Evolutionary conservation across 805 yeast species (phyloP).

Genomic region (Ascoidea tarda): DNA sequence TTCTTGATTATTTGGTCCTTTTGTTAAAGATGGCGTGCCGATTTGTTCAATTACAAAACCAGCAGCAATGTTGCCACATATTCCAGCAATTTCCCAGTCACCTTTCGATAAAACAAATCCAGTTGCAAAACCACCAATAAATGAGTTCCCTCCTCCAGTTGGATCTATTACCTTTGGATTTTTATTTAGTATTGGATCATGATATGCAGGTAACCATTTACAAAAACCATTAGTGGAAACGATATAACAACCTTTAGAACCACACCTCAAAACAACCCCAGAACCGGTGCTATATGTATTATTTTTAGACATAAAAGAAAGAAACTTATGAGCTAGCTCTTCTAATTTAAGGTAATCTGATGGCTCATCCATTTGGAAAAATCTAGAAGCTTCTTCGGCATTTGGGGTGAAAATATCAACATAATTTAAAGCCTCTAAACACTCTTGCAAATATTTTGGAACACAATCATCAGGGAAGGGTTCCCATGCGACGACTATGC

Average conservation of each 20-base stretch:
- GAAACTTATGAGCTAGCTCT: constrained; percentile 25
- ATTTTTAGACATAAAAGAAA: constrained; percentile 22
- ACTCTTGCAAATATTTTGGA: constrained; percentile 29
- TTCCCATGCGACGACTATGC: constrained; percentile 58
- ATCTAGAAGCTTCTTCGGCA: constrained; percentile 64
- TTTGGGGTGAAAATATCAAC: constrained; percentile 70
- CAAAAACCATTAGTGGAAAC: constrained; percentile 16
- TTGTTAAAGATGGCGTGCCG: constrained; percentile 43
- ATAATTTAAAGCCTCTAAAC: constrained; percentile 23
- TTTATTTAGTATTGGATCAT: constrained; percentile 22
- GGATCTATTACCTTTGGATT: constrained; percentile 58
- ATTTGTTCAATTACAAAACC: constrained; percentile 71
- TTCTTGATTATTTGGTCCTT: neutral
- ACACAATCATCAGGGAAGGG: constrained; percentile 72
- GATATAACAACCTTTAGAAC: constrained; percentile 52
- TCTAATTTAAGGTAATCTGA: constrained; percentile 24
- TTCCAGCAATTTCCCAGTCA: constrained; percentile 38
- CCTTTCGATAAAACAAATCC: constrained; percentile 36
- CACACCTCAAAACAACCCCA: constrained; percentile 62
- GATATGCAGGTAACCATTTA: constrained; percentile 64
- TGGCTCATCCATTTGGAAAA: constrained; percentile 38
- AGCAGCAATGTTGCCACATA: constrained; percentile 66
- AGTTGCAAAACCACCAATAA: constrained; percentile 65
- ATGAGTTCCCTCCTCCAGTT: constrained; percentile 91
- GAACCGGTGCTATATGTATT: constrained; percentile 18